Evolutionary conservation across 2,329 filamentous ascomycete genomes (phyloP), one percentile per base, ranked within the genome.

Genomic region (Aureobasidium namibiae): DNA sequence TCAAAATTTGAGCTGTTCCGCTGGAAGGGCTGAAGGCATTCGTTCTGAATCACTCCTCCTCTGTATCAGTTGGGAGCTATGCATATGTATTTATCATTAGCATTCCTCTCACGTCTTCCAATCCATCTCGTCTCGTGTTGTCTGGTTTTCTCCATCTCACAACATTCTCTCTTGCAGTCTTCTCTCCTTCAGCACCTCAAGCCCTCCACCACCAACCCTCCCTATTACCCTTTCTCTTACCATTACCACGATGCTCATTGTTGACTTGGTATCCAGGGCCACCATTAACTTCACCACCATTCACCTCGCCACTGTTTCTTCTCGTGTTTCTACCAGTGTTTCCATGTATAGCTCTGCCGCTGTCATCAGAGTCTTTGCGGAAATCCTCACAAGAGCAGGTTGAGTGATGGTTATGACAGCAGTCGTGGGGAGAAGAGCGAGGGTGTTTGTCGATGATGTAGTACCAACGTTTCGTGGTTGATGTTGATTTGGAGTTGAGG

Each of bases 121-220:
- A n/a, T 23, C 13, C 23, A 29, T 34, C 3, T 6, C n/a, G 31
- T 23, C 45, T 34, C n/a, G 7, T 31, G 3, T 18, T 24, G 41
- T 44, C n/a, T n/a, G n/a, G n/a, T 31, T 31, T 31, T 42, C 39
- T 24, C 18, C 39, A 24, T 42, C 18, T 24, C 21, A 3, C 39
- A 42, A 23, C 39, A 5, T 11, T 1, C 18, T 42, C 9, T 8
- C 1, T 13, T 16, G 8, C 5, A 18, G 18, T 33, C 48, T 34
- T 41, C 23, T 16, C 8, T 10, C n/a, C 24, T 13, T 41, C 16
- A 11, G 33, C 3, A 24, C 29, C 14, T 24, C 18, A 60, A 36
- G 57, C 45, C 29, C 46, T 50, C 57, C 57, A 60, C 57, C 57
- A 53, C 57, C 57, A 53, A 23, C 38, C 41, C 21, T 44, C 45